Evolutionary conservation across 441 rosid genomes (phyloP).

Genomic region (Flueggea neowawraea): DNA sequence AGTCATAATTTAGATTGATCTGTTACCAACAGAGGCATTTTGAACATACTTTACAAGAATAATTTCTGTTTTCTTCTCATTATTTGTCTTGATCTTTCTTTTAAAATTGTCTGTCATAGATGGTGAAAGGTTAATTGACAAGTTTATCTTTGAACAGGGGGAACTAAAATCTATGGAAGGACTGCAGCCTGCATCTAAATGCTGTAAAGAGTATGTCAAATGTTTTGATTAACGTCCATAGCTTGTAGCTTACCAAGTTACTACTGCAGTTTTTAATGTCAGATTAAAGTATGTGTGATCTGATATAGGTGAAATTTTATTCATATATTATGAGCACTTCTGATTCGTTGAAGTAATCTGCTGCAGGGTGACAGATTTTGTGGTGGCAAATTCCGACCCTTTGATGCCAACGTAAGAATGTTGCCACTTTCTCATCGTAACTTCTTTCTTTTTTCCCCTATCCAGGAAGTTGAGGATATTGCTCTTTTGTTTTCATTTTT

Average conservation of each 20-base stretch:
- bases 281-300: background rate
- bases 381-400: slow-evolving; percentile 68
- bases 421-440: background rate
- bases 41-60: no score
- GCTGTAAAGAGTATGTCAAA: slow-evolving; percentile 77
- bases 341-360: slow-evolving; percentile 10
- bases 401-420: slow-evolving; percentile 61
- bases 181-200: slow-evolving; percentile 63
- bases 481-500: background rate
- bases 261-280: background rate
- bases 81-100: no score
- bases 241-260: background rate
- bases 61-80: no score
- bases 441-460: background rate
- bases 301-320: background rate
- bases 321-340: slow-evolving; percentile 5
- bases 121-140: background rate
- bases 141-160: slow-evolving; percentile 41
- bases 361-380: slow-evolving; percentile 73
- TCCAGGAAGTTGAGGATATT: slow-evolving; percentile 4
- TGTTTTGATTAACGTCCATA: background rate
- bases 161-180: slow-evolving; percentile 59
- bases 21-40: no score
- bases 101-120: no score
- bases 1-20: no score